These are phyloP conservation scores for Themeda triandra DNA, from an alignment of 176 grass and related monocot genomes.

Conservation along the genomic window DNA sequence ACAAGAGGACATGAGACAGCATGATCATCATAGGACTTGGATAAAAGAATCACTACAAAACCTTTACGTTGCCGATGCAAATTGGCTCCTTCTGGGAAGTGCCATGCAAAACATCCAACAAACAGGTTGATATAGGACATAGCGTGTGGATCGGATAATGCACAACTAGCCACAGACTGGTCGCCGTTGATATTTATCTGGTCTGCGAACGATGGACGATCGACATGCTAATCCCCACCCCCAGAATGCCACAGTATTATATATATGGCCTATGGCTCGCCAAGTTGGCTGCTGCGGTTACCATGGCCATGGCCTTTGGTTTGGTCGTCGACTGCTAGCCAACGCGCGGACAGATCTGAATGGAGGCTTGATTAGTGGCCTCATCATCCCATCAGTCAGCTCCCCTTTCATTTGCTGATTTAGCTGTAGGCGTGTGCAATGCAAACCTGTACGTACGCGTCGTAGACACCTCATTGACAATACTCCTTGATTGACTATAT, in stretches of 20 bases:
- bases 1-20: neutral
- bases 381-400: neutral
- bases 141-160: slow-evolving; percentile 12
- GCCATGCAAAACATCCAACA: neutral
- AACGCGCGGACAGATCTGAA: neutral
- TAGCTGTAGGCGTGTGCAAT: neutral
- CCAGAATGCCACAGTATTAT: neutral
- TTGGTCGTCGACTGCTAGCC: neutral
- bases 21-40: neutral
- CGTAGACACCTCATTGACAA: neutral
- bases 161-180: neutral
- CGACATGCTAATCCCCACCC: neutral
- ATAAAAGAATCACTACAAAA: neutral
- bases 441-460: neutral
- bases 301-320: neutral
- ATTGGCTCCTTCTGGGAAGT: neutral
- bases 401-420: neutral
- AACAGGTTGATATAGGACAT: neutral
- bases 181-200: neutral
- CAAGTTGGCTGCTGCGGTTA: neutral
- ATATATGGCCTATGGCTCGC: neutral
- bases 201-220: neutral
- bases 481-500: no score
- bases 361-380: slow-evolving; percentile 16
- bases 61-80: neutral